Conservation (phyloP, 2,329 filamentous ascomycete species). For the Domatiomyces globalis region DNA sequence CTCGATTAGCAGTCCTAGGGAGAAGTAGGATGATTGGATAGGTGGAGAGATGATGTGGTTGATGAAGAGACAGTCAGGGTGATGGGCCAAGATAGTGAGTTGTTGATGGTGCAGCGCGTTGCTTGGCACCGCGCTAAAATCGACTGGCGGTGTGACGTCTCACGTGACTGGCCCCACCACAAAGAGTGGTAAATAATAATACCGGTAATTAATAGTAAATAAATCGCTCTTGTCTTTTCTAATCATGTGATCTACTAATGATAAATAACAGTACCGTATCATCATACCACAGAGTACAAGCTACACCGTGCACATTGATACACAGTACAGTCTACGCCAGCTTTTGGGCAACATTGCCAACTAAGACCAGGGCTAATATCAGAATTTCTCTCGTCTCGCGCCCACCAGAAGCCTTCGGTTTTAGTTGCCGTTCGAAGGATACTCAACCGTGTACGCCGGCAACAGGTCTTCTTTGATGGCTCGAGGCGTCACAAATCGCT, state of each 20-base stretch:
- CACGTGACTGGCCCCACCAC: neutral
- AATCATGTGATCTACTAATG: too few species aligned
- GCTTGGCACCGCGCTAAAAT: neutral
- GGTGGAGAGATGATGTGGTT: constrained; percentile 5
- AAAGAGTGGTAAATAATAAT: too few species aligned
- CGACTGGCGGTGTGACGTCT: neutral
- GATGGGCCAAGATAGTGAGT: constrained; percentile 5
- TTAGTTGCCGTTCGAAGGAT: constrained; percentile 39
- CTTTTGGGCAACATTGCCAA: too few species aligned
- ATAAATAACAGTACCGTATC: too few species aligned
- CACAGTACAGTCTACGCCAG: too few species aligned
- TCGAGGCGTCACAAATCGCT: constrained; percentile 42
- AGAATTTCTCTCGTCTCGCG: too few species aligned
- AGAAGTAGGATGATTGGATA: constrained; percentile 3
- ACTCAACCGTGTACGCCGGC: constrained; percentile 33
- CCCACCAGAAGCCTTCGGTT: too few species aligned
- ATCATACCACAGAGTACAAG: too few species aligned
- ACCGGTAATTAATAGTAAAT: too few species aligned
- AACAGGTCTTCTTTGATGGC: constrained; percentile 44
- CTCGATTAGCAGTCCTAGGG: neutral
- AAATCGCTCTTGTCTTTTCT: neutral
- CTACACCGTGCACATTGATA: too few species aligned
- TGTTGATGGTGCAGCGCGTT: neutral
- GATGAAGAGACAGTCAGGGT: constrained; percentile 3
- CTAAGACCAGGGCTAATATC: too few species aligned